These are phyloP conservation scores for Paramecium bursaria DNA, from an alignment of 73 alveolate species.

Conservation along the genomic window DNA sequence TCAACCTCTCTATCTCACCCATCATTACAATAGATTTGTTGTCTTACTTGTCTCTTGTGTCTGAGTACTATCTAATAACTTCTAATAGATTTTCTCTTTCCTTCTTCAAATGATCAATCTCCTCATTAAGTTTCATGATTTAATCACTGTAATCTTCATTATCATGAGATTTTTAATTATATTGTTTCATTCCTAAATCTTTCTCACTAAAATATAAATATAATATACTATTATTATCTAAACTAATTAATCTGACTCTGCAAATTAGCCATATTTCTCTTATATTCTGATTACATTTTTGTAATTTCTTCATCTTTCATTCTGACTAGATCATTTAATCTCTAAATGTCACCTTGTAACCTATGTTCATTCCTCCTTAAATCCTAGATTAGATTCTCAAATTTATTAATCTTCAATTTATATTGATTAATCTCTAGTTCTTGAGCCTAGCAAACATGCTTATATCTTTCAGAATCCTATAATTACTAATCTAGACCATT, in stretches of 20 bases:
- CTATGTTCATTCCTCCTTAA: conserved; percentile 42
- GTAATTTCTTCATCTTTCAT: conserved; percentile 41
- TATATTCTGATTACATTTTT: conserved; percentile 34
- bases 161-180: conserved; percentile 17
- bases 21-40: conserved; percentile 1
- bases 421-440: conserved; percentile 19
- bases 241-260: conserved; percentile 11
- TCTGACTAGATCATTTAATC: conserved; percentile 44
- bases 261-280: conserved; percentile 31
- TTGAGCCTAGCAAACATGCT: conserved; percentile 1
- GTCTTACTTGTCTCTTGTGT: conserved; percentile 9
- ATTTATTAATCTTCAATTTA: neutral
- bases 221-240: conserved; percentile 15
- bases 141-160: neutral
- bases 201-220: conserved; percentile 2
- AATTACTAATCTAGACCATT: neutral
- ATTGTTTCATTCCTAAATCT: neutral
- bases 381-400: conserved; percentile 34
- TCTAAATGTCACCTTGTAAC: neutral
- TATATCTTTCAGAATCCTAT: conserved; percentile 51
- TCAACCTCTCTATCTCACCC: conserved; percentile 54
- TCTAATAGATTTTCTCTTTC: conserved; percentile 37
- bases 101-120: neutral
- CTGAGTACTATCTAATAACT: conserved; percentile 8
- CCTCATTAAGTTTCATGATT: conserved; percentile 9